Percentiles rank a stretch among this genome's conserved stretches.
Conservation (phyloP, 75 land plant genomes). For the Selaginella moellendorffii region DNA sequence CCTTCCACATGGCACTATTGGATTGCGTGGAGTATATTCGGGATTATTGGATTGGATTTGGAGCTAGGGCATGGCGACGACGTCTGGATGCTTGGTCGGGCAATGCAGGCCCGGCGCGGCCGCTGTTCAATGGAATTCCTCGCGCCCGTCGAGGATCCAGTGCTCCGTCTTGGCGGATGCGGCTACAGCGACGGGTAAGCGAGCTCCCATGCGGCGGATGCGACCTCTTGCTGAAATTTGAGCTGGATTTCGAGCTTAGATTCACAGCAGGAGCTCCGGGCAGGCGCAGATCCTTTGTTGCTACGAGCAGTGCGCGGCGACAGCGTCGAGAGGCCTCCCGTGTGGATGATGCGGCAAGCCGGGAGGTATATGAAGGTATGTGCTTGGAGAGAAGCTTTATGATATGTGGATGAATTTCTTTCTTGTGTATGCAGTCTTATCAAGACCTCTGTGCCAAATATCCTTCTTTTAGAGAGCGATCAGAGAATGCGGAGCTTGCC, state of each 20-base stretch:
- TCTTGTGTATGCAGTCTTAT: slow-evolving; percentile 49
- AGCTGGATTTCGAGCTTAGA: not conserved
- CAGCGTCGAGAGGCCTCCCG: slow-evolving; percentile 88
- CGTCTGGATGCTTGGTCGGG: not conserved
- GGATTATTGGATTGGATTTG: not conserved
- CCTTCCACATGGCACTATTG: not conserved
- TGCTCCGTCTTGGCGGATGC: slow-evolving; percentile 1
- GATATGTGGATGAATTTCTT: not conserved
- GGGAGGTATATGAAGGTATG: slow-evolving; percentile 99
- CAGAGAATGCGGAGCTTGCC: slow-evolving; percentile 93
- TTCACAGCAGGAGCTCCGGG: no score
- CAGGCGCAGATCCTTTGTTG: slow-evolving; percentile 49
- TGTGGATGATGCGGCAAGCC: slow-evolving; percentile 99
- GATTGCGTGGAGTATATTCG: no score
- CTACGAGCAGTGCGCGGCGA: slow-evolving; percentile 73
- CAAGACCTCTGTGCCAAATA: slow-evolving; percentile 71
- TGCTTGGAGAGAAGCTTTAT: not conserved
- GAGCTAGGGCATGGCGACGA: not conserved
- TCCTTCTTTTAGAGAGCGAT: slow-evolving; percentile 90
- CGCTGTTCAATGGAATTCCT: not conserved
- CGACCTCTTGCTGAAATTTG: not conserved
- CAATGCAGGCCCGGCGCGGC: not conserved
- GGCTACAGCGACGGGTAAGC: not conserved
- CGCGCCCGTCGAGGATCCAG: not conserved
- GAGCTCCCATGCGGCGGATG: not conserved